Evolutionary conservation across 768 basidiomycete species (phyloP).

Genomic region (Megacollybia marginata): DNA sequence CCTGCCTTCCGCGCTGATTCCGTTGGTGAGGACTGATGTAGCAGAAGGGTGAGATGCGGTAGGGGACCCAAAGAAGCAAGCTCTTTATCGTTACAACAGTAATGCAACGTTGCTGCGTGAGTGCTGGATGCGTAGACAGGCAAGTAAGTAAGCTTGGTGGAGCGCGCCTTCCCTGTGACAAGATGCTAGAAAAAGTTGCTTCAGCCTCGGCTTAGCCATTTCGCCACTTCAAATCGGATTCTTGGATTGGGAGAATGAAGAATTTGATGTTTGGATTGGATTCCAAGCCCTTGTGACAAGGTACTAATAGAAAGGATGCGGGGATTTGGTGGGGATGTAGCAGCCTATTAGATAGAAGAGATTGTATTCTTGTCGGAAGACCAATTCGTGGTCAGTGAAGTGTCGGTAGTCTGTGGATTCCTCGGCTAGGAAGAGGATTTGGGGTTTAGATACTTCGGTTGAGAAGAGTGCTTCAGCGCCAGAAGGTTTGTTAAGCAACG

Average conservation of each 20-base stretch:
- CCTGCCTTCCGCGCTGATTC: slow-evolving; percentile 36
- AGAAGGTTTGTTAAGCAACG: too few species aligned
- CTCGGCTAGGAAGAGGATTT: slow-evolving; percentile 62
- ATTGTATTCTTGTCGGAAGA: slow-evolving; percentile 74
- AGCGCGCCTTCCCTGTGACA: slow-evolving; percentile 80
- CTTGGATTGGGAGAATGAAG: too few species aligned
- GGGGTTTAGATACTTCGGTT: too few species aligned
- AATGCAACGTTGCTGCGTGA: slow-evolving; percentile 86
- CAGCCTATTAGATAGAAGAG: slow-evolving; percentile 86
- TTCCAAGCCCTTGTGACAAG: slow-evolving; percentile 41
- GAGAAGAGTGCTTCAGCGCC: too few species aligned
- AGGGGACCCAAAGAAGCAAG: slow-evolving; percentile 78
- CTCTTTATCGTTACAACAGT: slow-evolving; percentile 86
- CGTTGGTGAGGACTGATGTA: too few species aligned
- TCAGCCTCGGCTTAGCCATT: slow-evolving; percentile 91
- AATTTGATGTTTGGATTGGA: too few species aligned
- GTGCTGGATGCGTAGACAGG: slow-evolving; percentile 88
- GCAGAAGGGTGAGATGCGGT: slow-evolving; percentile 40
- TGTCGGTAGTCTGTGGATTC: slow-evolving; percentile 56
- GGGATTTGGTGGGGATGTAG: slow-evolving; percentile 61
- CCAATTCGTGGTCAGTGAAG: slow-evolving; percentile 80
- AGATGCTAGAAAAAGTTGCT: slow-evolving; percentile 85
- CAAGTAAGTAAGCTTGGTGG: too few species aligned
- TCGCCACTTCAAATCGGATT: slow-evolving; percentile 81
- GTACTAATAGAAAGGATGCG: slow-evolving; percentile 58